Percentiles rank a stretch among this genome's conserved stretches.
Evolutionary conservation across 2,329 filamentous ascomycete genomes (phyloP).

Genomic region (Teratosphaeria zuluensis): DNA sequence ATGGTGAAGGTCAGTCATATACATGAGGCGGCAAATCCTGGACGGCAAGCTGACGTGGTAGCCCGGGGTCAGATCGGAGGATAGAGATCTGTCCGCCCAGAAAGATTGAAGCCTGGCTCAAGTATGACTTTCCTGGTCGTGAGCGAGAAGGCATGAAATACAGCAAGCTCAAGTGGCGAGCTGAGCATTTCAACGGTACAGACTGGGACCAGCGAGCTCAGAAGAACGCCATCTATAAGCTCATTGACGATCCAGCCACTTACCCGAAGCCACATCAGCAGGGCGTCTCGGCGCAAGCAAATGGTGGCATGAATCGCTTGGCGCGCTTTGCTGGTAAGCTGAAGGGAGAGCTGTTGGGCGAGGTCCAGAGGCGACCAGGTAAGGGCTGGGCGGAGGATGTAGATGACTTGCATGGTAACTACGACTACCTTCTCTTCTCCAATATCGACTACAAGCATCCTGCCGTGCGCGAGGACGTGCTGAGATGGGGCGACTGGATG

Average conservation of each 20-base stretch:
- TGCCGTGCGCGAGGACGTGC: conserved; percentile 55
- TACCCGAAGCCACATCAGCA: conserved; percentile 14
- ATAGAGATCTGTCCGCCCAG: conserved; percentile 45
- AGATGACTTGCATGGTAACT: conserved; percentile 56
- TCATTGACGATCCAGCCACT: conserved; percentile 37
- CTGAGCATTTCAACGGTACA: conserved; percentile 58
- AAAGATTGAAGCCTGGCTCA: conserved; percentile 59
- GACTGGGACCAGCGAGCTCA: conserved; percentile 53
- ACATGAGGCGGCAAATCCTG: not conserved
- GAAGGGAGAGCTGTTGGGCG: not conserved
- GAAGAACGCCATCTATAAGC: conserved; percentile 55
- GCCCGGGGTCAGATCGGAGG: conserved; percentile 39
- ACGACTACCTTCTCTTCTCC: conserved; percentile 62
- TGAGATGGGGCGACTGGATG: conserved; percentile 61
- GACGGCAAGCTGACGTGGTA: conserved; percentile 1
- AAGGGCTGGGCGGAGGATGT: conserved; percentile 57
- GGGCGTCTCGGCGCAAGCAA: not conserved
- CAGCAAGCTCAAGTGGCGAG: conserved; percentile 54
- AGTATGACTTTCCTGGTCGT: conserved; percentile 56
- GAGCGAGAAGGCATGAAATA: conserved; percentile 41
- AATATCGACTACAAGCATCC: conserved; percentile 57
- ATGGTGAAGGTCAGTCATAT: conserved; percentile 29
- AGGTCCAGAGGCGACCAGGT: conserved; percentile 25
- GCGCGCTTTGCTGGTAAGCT: conserved; percentile 14
- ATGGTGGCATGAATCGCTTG: conserved; percentile 9